These are phyloP conservation scores for Stemphylium lycopersici DNA, from an alignment of 2,329 filamentous ascomycete genomes.

Conservation along the genomic window DNA sequence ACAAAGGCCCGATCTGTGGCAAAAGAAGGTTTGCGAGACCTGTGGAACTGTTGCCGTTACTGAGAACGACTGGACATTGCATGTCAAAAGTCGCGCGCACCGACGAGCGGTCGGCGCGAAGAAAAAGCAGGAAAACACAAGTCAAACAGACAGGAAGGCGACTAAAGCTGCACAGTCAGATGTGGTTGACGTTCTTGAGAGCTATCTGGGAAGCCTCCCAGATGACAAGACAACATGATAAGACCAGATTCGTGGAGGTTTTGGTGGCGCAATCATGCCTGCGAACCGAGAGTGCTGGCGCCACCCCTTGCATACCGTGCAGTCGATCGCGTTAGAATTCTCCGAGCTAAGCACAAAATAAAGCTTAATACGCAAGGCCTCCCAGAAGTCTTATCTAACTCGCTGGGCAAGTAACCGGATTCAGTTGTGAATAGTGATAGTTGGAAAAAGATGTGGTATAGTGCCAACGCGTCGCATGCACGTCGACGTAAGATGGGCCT, in stretches of 20 bases:
- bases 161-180: constrained; percentile 16
- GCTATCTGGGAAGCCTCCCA: constrained; percentile 22
- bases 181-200: constrained; percentile 31
- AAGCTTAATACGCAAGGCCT: not conserved
- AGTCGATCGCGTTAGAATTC: not conserved
- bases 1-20: constrained; percentile 53
- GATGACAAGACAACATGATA: not conserved
- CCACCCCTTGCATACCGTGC: not conserved
- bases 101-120: constrained; percentile 41
- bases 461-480: not conserved
- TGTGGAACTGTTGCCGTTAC: constrained; percentile 67
- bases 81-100: constrained; percentile 63
- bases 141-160: not conserved
- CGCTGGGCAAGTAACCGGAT: not conserved
- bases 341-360: not conserved
- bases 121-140: constrained; percentile 35
- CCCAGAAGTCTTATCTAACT: not conserved
- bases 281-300: not conserved
- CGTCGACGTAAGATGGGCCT: not conserved
- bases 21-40: constrained; percentile 69
- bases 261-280: not conserved
- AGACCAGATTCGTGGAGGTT: not conserved
- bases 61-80: constrained; percentile 63
- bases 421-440: not conserved
- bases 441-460: constrained; percentile 6